Evolutionary conservation across 2,329 filamentous ascomycete genomes (phyloP), one percentile per base, ranked within the genome.

Genomic region (Alternaria solani): DNA sequence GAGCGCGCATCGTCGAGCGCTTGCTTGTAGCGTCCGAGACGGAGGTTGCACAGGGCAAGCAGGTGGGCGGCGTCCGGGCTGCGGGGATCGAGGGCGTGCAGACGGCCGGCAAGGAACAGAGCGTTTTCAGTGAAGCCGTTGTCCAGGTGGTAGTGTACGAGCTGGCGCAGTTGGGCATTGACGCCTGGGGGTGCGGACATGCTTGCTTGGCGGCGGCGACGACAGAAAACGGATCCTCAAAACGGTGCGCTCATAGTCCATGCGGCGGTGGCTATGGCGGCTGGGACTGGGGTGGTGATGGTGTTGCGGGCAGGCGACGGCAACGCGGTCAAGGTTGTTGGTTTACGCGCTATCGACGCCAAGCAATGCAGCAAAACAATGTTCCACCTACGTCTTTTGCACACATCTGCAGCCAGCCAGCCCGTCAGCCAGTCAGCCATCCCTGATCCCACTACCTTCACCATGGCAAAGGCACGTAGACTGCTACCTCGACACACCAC

Each of bases 51-150:
- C 46, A 96, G 87, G 14, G 94, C 88, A 48, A 97, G 83, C 12
- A 99, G 87, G 76, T 96, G 94, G 46, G 88, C 85, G 30, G 92
- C 89, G 79, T 99, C 95, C 59, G 87, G 85, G 20, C 89, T 91
- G 71, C 91, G 89, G 25, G 91, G 88, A 71, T 98, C 94, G 70
- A 94, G 91, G 51, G 93, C 94, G 63, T 89, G 86, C 20, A 97
- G 87, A 66, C 95, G 89, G 74, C 94, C 92, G 61, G 95, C 91
- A 63, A 97, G 92, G 81, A 99, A 99, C 42, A 97, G 88, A 57
- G 95, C 95, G 76, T 96, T 98, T 57, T 94, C 89, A 75, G 91
- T 86, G 38, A 94, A 88, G 74, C 93, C 90, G 76, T 97, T 96
- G 83, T 99, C 95, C 78, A 99, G 88, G 75, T 89, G 85, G 76